Evolutionary conservation across 768 basidiomycete species (phyloP), one percentile per base, ranked within the genome.

Genomic region (Agaricus subrufescens): DNA sequence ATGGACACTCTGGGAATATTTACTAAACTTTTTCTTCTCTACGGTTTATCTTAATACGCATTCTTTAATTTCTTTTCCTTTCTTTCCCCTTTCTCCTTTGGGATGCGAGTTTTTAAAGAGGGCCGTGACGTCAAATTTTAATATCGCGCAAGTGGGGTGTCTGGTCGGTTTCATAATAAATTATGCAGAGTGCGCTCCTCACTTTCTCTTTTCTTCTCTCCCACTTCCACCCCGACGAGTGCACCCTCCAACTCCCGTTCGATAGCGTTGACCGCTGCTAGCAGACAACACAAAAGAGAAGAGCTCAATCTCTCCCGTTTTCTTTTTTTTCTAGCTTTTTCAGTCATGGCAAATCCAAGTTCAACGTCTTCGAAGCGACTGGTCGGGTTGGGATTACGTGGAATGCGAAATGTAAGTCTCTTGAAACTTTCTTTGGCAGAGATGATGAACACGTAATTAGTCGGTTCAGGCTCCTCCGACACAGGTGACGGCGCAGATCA

Each of bases 351-450:
- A 23, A 52, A 52, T 34, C 51, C 51, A 23, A 52, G 42, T 30
- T 52, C 51, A 34, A 50, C 48, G 8, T 52, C 51, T 19, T 52
- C 51, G 31, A 52, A 52, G 34, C 43, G 51, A 25, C 51, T 52
- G 10, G 51, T 52, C 34, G 51, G 51, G 15, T 25, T 52, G 40
- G 51, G 51, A 9, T 52, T 52, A 34, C 51, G 43, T 43, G 42
- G 51, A 19, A 45, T 52, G 15, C 51, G 43, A 44, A 52, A 52
- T 43, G 51, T 52, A 30, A 10, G 51, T 52, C 39, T 12, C 19
- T 48, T 7, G n/a, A 19, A 19, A 42, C 12, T n/a, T 47, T 30
- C n/a, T 47, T 47, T 34, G 23, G 15, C 14, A 10, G 9, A 7
- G 23, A 31, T 19, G 25, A 25, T n/a, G 31, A 31, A 12, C n/a